Base-by-base conservation (phyloP, 2,329 filamentous ascomycete species). In the Emmonsia crescens region DNA sequence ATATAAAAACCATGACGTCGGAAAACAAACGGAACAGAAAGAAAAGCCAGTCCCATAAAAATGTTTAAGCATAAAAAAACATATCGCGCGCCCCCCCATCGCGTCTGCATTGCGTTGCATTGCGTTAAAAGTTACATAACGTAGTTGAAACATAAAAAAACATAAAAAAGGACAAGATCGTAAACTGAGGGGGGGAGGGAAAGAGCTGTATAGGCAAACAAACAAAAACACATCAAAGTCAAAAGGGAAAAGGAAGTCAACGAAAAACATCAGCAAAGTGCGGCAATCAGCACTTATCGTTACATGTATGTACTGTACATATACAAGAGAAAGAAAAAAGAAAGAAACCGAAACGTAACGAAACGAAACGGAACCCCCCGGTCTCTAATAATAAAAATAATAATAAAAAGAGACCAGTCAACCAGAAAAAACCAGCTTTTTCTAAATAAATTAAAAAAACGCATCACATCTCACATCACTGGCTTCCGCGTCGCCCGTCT, bases 401-500 rank as follows among this genome's bases (percentile, higher is more conserved):
- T 29, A 19, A 54, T 16, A 8, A 44, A 29, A n/a, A 24, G 19
- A 19, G 29, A 31, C 10, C 3, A 57, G 24, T 24, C 9, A 40
- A 40, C 29, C n/a, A 42, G 55, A 46, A 16, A 46, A 29, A 21
- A 27, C 6, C 33, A 57, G 36, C 24, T 2, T 14, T 49, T 46
- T 14, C 1, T 9, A n/a, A 54, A n/a, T 14, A 31, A n/a, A 36
- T 55, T n/a, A n/a, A n/a, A n/a, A n/a, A n/a, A n/a, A n/a, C n/a
- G n/a, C n/a, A n/a, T n/a, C n/a, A n/a, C n/a, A n/a, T n/a, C n/a
- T n/a, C 29, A 55, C 27, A 33, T 38, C 21, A 21, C 4, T 10
- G 36, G 33, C 40, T 31, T 57, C 36, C 55, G 24, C 24, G 38
- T 46, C 12, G 38, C 21, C 65, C 68, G 56, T 66, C 69, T 14